These are phyloP conservation scores for Beauveria asiatica DNA, from an alignment of 2,329 filamentous ascomycete species.

Conservation along the genomic window DNA sequence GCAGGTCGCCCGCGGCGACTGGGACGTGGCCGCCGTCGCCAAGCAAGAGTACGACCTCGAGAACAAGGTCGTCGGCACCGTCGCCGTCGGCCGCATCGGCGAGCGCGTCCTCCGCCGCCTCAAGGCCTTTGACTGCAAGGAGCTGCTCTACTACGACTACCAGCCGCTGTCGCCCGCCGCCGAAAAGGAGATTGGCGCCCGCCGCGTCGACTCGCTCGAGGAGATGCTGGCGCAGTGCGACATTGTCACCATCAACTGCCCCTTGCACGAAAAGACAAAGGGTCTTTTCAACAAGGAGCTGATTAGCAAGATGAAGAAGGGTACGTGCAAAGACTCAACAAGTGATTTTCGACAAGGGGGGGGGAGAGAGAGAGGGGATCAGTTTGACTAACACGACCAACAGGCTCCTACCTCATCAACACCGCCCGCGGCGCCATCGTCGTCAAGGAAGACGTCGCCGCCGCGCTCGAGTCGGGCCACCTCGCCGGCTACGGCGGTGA, in stretches of 20 bases:
- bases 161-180: constrained; percentile 79
- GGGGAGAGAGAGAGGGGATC: too few relatives aligned
- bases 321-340: constrained; percentile 35
- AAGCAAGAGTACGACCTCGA: constrained; percentile 99
- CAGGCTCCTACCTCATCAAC: constrained; percentile 93
- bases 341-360: too few relatives aligned
- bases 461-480: constrained; percentile 83
- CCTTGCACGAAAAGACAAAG: constrained; percentile 93
- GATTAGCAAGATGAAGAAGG: constrained; percentile 98
- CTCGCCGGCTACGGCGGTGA: constrained; percentile 83
- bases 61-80: constrained; percentile 94
- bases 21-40: constrained; percentile 90
- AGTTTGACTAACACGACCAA: background rate
- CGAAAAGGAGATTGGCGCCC: constrained; percentile 93
- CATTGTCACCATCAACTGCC: constrained; percentile 98
- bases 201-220: constrained; percentile 80
- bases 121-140: constrained; percentile 98
- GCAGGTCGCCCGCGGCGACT: constrained; percentile 79
- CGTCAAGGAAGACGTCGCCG: constrained; percentile 97
- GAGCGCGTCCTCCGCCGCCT: constrained; percentile 94
- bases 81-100: constrained; percentile 93
- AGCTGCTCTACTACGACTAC: constrained; percentile 99
- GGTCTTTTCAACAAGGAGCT: constrained; percentile 98
- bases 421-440: constrained; percentile 98
- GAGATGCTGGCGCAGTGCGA: constrained; percentile 93